Conservation (phyloP, 2,329 filamentous ascomycete species). For the Dactylellina cionopaga region DNA sequence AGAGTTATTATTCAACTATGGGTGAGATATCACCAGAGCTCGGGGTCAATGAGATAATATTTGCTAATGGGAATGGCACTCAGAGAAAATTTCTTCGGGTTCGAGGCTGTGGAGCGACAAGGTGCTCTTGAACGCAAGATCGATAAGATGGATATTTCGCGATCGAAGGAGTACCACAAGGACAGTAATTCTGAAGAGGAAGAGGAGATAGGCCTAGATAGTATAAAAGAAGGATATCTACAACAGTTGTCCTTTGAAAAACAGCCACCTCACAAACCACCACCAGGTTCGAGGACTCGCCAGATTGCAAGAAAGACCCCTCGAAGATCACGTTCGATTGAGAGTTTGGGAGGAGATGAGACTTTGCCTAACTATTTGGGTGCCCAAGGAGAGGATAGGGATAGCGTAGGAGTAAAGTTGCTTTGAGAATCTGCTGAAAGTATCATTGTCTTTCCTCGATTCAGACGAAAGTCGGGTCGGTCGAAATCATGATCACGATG, state of each 20-base stretch:
- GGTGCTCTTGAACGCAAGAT: slow-evolving; percentile 13
- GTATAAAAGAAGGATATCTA: background rate
- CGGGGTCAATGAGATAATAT: too few relatives aligned
- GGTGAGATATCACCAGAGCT: slow-evolving; percentile 57
- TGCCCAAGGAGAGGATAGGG: too few relatives aligned
- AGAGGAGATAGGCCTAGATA: background rate
- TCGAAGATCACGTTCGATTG: background rate
- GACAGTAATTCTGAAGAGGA: slow-evolving; percentile 1
- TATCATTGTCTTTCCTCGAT: too few relatives aligned
- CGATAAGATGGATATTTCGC: slow-evolving; percentile 13
- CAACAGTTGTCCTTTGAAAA: background rate
- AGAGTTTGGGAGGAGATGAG: too few relatives aligned
- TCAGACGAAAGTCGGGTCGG: too few relatives aligned
- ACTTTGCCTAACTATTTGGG: too few relatives aligned
- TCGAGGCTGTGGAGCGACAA: slow-evolving; percentile 28
- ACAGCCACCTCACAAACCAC: background rate
- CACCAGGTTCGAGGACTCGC: background rate
- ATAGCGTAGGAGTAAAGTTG: too few relatives aligned
- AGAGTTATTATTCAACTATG: slow-evolving; percentile 85
- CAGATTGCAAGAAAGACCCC: background rate
- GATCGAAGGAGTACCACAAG: slow-evolving; percentile 7
- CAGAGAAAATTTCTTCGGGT: slow-evolving; percentile 24
- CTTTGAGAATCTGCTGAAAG: too few relatives aligned
- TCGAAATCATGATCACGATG: too few relatives aligned
- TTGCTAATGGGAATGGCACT: too few relatives aligned